Evolutionary conservation across 2,329 filamentous ascomycete species (phyloP), one percentile per base, ranked within the genome.

Genomic region (Macroventuria anomochaeta): DNA sequence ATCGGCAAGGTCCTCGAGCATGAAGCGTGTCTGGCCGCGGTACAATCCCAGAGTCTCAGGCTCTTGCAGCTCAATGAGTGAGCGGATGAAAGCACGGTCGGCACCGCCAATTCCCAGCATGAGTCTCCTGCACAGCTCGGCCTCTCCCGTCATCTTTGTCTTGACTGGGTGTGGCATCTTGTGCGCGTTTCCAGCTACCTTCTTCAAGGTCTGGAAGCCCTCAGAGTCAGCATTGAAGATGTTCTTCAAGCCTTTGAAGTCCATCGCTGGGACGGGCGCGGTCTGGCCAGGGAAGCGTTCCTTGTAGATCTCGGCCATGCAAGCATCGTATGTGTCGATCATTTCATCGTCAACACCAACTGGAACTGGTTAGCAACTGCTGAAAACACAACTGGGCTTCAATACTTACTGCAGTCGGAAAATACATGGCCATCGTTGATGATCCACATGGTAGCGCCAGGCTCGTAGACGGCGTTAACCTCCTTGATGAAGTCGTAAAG

Each of bases 401-500:
- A 10, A 8, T 4, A 63, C 71, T 66, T 61, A 74, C 72, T 77
- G 64, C 76, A 79, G 55, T 80, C 65, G 11, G 67, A 69, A 38
- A 72, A 72, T 8, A 78, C 74, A 11, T 78, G 68, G 4, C 78
- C 78, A 47, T 80, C 78, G 2, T 76, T 78, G 39, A 75, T 75
- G 31, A 80, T 75, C 55, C 73, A 74, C 20, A 79, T 67, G 8
- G 76, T 69, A 6, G 75, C 77, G 15, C 76, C 77, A 1, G 74
- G 76, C 12, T 64, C 51, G 53, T 79, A 79, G 4, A 77, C 62
- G 7, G 69, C 69, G 13, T 63, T 68, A 21, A 80, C 75, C 20
- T 73, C 71, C 40, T 73, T 67, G 38, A 76, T 75, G 18, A 80
- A 71, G 1, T 70, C 68, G 29, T 77, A 74, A 44, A 80, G 63